Conservation (phyloP, 2,329 filamentous ascomycete species). For the Trichoderma sp. region DNA sequence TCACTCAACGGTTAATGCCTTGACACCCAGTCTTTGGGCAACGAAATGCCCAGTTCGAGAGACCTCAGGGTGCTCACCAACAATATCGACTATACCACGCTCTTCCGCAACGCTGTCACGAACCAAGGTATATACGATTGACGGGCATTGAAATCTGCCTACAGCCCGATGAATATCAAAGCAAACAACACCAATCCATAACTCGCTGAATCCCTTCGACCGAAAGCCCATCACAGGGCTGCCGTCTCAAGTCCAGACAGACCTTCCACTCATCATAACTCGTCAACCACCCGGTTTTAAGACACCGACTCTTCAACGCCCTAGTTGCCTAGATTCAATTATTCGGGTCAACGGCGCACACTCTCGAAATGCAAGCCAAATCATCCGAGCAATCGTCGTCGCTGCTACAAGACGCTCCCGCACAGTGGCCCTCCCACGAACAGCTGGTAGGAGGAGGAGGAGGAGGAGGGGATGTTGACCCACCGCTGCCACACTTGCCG, state of each 20-base stretch:
- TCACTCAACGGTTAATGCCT: too few species aligned
- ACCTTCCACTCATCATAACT: neutral
- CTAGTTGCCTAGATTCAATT: conserved; percentile 1
- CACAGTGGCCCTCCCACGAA: conserved; percentile 23
- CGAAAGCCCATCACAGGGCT: neutral
- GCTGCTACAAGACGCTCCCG: conserved; percentile 14
- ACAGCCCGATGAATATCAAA: conserved; percentile 10
- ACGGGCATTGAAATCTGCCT: neutral
- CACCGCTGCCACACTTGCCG: neutral
- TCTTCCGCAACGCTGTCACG: conserved; percentile 8
- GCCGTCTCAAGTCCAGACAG: neutral
- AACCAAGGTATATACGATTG: conserved; percentile 9
- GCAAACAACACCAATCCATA: neutral
- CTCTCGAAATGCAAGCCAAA: conserved; percentile 18
- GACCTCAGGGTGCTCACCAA: neutral
- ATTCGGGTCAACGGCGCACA: conserved; percentile 14
- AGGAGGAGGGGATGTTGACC: conserved; percentile 6
- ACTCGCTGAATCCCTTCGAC: neutral
- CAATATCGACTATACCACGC: neutral
- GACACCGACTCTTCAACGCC: neutral
- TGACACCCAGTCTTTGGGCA: too few species aligned
- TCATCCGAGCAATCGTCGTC: conserved; percentile 25
- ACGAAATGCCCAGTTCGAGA: neutral
- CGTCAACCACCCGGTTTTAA: neutral
- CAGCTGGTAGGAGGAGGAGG: conserved; percentile 5